Conservation (phyloP, 73 alveolate genomes). For the Paramecium primaurelia region DNA sequence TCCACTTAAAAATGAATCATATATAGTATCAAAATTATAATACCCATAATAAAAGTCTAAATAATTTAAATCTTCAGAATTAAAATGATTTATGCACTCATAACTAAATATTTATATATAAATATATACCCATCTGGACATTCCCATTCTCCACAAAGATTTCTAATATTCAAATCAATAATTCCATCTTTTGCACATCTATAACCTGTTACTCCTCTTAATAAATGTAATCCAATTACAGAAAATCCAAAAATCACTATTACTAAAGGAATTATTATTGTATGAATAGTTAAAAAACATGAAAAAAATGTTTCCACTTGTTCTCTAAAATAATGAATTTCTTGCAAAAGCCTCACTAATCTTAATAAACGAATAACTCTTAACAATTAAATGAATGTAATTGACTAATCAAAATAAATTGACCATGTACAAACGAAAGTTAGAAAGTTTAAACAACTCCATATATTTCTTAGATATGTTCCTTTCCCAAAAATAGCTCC, state of each 20-base stretch:
- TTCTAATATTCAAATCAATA: background rate
- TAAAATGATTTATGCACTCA: background rate
- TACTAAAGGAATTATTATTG: background rate
- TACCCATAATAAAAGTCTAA: background rate
- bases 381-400: background rate
- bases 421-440: slow-evolving; percentile 37
- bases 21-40: slow-evolving; percentile 17
- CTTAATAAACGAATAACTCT: slow-evolving; percentile 33
- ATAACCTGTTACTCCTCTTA: slow-evolving; percentile 9
- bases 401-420: background rate
- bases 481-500: background rate
- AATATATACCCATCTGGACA: slow-evolving; percentile 13
- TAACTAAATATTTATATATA: background rate
- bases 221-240: slow-evolving; percentile 3
- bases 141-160: slow-evolving; percentile 25
- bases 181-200: slow-evolving; percentile 36
- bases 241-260: slow-evolving; percentile 28
- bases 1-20: background rate
- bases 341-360: slow-evolving; percentile 13
- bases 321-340: slow-evolving; percentile 5
- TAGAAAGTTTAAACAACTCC: slow-evolving; percentile 34
- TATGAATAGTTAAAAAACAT: background rate
- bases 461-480: background rate
- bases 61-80: background rate
- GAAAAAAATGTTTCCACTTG: background rate